Evolutionary conservation across 164 flowering plant genomes (phyloP).

Genomic region (Umbilicus rupestris): DNA sequence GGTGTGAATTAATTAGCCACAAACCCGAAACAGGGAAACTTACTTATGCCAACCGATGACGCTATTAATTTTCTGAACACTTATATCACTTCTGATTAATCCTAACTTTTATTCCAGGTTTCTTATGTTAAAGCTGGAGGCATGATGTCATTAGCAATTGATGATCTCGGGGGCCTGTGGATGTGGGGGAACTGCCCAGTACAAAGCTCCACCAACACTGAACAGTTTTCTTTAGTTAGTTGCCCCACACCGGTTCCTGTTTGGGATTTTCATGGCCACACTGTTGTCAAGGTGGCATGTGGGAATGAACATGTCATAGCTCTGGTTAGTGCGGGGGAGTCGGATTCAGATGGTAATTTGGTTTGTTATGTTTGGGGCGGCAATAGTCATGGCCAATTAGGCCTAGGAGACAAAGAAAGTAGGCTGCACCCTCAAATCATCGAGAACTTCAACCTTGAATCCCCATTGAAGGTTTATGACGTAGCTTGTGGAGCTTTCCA

Average conservation of each 20-base stretch:
- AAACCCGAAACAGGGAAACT: no score
- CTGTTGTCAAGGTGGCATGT: conserved; percentile 86
- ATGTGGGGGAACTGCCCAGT: conserved; percentile 84
- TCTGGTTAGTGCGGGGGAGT: conserved; percentile 60
- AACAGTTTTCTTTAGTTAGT: conserved; percentile 34
- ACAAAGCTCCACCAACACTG: conserved; percentile 21
- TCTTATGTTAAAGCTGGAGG: conserved; percentile 71
- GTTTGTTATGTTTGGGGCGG: conserved; percentile 77
- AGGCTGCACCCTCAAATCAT: conserved; percentile 45
- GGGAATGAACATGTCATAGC: conserved; percentile 89
- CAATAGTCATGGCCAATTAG: conserved; percentile 77
- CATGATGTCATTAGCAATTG: conserved; percentile 88
- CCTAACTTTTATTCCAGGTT: conserved; percentile 29
- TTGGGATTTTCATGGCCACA: conserved; percentile 65
- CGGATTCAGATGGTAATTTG: conserved; percentile 42
- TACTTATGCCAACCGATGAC: neutral
- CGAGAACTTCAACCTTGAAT: conserved; percentile 35
- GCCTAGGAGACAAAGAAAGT: conserved; percentile 60
- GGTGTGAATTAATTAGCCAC: conserved; percentile 25
- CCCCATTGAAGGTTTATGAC: conserved; percentile 47
- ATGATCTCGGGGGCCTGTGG: conserved; percentile 72
- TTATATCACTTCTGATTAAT: neutral
- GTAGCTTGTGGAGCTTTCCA: conserved; percentile 84
- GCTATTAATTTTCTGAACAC: neutral
- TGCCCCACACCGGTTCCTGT: conserved; percentile 47